Base-by-base conservation (phyloP, 768 basidiomycete species). In the Mrakia blollopis region DNA sequence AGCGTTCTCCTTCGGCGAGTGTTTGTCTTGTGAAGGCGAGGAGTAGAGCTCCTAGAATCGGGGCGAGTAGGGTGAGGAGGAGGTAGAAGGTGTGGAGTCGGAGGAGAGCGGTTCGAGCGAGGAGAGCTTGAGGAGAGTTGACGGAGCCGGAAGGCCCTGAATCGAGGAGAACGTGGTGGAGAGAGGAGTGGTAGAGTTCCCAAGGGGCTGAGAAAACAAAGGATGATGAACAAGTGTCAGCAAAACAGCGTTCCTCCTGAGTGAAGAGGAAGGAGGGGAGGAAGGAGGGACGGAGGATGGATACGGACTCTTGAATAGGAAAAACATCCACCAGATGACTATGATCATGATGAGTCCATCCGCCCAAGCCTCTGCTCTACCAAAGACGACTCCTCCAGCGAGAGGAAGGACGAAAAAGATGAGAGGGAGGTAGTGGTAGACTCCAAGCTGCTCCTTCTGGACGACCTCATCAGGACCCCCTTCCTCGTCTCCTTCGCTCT, bases 121-220 rank as follows among this genome's bases (percentile, higher is more conserved):
- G 32, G 39, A 65, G 61, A 39, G 30, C 35, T 23, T 68, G 35
- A 57, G 61, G 32, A 11, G 54, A 35, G 65, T 73, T 63, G 35
- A 70, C 39, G 65, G 69, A 68, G 50, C 35, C 63, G 0, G 13
- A 72, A 28, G 10, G n/a, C n/a, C n/a, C 25, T n/a, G 32, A 78
- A 10, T 61, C 70, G 39, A 81, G 76, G 60, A 82, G 69, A 62
- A 37, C n/a, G 60, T 81, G 80, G 18, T 78, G 80, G n/a, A 65
- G 79, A 61, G 78, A 80, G n/a, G 74, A 73, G 74, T 81, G 80
- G 73, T 82, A 83, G 39, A 83, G 74, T n/a, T 80, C 81, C 82
- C 82, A 83, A 0, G 82, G 82, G 0, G 80, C 81, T 82, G 76
- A 25, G 47, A 21, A 2, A 7, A 50, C 32, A 5, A 62, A 47